Base-by-base conservation (phyloP, 2,329 filamentous ascomycete genomes). In the Alternaria tenuissima region DNA sequence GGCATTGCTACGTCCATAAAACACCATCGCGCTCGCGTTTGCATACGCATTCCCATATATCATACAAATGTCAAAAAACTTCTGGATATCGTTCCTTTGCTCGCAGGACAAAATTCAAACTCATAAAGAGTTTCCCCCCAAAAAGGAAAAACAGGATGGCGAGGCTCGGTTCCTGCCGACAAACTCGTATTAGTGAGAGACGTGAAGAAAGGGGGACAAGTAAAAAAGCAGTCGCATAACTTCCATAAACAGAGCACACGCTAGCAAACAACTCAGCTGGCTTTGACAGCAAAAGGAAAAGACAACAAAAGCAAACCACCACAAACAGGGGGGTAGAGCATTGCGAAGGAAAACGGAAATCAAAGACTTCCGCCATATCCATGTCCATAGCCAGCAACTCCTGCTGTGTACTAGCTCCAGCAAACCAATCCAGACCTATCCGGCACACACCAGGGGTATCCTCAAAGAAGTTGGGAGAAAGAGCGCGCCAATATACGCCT, bases 101-200 rank as follows among this genome's bases (percentile, higher is more conserved):
- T 48, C 28, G n/a, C 20, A 28, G 24, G 24, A 26, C 0, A 24
- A n/a, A 24, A 47, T 5, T 12, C 47, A 38, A 22, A 54, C 32
- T 36, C 32, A 32, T 34, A 49, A 20, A 44, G 36, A 22, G 34
- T 22, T 26, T 22, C 20, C 8, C 9, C 7, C 1, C 28, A 30
- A 30, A 30, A 11, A 30, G 0, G 8, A 0, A 30, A 11, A 30
- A 11, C 11, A 30, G 8, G 28, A 26, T 47, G 22, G 43, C 18
- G 51, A n/a, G 44, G 36, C 36, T 53, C 55, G 48, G 48, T 28
- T 46, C 57, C 44, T 41, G 24, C 46, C 46, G 46, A 48, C 5
- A 14, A 48, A 22, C 46, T 34, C 43, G 36, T 59, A 59, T 59
- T 59, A 59, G 52, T 42, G 57, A 59, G 52, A 59, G 57, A 55